These are phyloP conservation scores for Bacterosira constricta DNA, from an alignment of 108 stramenopile species.

Conservation along the genomic window DNA sequence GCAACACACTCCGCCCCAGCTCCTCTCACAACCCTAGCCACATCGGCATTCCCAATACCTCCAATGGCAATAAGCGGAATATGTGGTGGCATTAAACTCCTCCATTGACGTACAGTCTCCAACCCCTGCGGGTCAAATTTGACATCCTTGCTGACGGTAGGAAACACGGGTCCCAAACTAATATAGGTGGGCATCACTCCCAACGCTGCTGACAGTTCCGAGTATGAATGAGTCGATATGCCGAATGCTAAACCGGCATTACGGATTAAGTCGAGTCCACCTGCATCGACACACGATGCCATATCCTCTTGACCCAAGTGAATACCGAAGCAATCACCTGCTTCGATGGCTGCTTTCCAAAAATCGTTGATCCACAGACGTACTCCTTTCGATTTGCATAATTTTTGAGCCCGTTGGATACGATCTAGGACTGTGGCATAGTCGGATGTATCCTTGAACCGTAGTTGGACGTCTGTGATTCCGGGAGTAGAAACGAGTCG, in stretches of 20 bases:
- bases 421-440: constrained; percentile 49
- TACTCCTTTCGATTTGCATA: constrained; percentile 62
- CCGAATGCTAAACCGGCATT: constrained; percentile 75
- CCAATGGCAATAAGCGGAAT: constrained; percentile 92
- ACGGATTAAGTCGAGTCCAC: constrained; percentile 59
- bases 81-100: constrained; percentile 67
- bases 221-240: constrained; percentile 91
- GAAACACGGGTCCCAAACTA: constrained; percentile 89
- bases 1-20: constrained; percentile 91
- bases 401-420: constrained; percentile 54
- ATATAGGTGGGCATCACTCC: constrained; percentile 89
- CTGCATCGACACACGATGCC: constrained; percentile 54
- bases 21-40: constrained; percentile 62
- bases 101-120: constrained; percentile 77
- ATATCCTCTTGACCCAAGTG: constrained; percentile 96
- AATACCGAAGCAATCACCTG: constrained; percentile 82
- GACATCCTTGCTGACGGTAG: constrained; percentile 85
- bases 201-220: constrained; percentile 85
- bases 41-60: constrained; percentile 72
- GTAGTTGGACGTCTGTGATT: constrained; percentile 78
- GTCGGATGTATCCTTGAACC: constrained; percentile 78
- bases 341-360: constrained; percentile 81
- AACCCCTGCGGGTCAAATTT: constrained; percentile 89
- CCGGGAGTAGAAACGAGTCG: constrained; percentile 45
- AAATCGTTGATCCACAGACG: constrained; percentile 94